A percentile compares a stretch with the other conserved stretches of the same genome.
phyloP scores from a whole-genome alignment of 345 rosid genomes.

The Syzygium grande region DNA sequence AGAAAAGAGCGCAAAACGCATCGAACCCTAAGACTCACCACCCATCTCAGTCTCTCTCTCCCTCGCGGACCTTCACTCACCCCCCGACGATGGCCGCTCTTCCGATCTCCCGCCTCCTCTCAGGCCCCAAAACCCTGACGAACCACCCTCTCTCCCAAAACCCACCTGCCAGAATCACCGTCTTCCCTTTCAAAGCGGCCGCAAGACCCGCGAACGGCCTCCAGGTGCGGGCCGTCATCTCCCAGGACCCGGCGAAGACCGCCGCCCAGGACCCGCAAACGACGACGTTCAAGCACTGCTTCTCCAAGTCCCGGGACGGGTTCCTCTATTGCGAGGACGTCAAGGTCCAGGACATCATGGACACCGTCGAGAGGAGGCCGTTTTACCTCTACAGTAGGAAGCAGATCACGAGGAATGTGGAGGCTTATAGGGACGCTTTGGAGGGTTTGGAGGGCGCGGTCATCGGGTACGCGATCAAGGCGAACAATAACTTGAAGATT shows the following conservation, averaged over 20 bases:
- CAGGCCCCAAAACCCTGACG: constrained; percentile 1
- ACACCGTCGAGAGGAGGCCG: constrained; percentile 70
- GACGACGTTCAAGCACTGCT: constrained; percentile 57
- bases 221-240: constrained; percentile 45
- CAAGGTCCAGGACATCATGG: constrained; percentile 79
- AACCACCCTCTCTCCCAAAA: constrained; percentile 22
- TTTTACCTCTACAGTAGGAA: constrained; percentile 87
- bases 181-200: constrained; percentile 19
- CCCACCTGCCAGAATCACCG: constrained; percentile 26
- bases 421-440: constrained; percentile 73
- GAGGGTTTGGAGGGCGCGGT: constrained; percentile 55
- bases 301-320: constrained; percentile 70
- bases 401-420: constrained; percentile 77
- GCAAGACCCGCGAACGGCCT: constrained; percentile 7
- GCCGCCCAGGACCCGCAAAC: not conserved
- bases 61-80: not conserved
- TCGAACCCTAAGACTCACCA: no score
- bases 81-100: constrained; percentile 17
- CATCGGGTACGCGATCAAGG: constrained; percentile 91
- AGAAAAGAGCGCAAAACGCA: no score
- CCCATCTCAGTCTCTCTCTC: not conserved
- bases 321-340: constrained; percentile 77
- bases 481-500: constrained; percentile 85
- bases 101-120: constrained; percentile 2
- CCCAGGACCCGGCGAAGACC: constrained; percentile 37